Percentiles rank a stretch among this genome's conserved stretches.
Evolutionary conservation across 805 yeast species (phyloP).

Genomic region (Yamadazyma akitaensis): DNA sequence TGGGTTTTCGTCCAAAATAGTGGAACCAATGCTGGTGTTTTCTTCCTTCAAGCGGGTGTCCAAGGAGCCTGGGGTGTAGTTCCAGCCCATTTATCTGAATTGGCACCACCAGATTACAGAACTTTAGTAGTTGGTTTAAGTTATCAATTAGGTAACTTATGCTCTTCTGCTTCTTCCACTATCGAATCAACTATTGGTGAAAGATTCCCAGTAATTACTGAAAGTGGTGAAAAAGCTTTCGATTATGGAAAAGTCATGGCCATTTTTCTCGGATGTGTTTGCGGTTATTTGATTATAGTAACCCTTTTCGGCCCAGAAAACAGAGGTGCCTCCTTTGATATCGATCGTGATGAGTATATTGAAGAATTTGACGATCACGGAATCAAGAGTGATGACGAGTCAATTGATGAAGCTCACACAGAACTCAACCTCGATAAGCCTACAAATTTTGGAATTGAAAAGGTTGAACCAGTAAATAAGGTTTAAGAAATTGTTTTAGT

Average conservation of each 20-base stretch:
- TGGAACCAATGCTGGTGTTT: slow-evolving; percentile 56
- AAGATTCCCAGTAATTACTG: slow-evolving; percentile 36
- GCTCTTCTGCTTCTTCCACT: slow-evolving; percentile 66
- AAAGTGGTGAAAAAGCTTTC: slow-evolving; percentile 23
- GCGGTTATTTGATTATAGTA: slow-evolving; percentile 48
- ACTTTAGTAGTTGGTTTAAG: slow-evolving; percentile 62
- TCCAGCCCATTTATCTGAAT: slow-evolving; percentile 59
- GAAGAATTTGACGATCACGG: slow-evolving; percentile 11
- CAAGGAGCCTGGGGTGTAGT: slow-evolving; percentile 72
- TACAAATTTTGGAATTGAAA: background rate
- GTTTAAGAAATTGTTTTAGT: background rate
- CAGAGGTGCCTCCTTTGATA: slow-evolving; percentile 21
- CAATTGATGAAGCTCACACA: slow-evolving; percentile 3
- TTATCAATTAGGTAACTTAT: slow-evolving; percentile 67
- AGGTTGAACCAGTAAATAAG: background rate
- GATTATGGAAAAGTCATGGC: slow-evolving; percentile 64
- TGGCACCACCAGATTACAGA: slow-evolving; percentile 60
- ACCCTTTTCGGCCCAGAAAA: slow-evolving; percentile 62
- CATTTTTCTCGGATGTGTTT: slow-evolving; percentile 62
- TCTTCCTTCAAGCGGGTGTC: slow-evolving; percentile 59
- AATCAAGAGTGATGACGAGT: slow-evolving; percentile 9
- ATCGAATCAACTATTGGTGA: slow-evolving; percentile 64
- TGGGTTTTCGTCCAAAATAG: slow-evolving; percentile 29
- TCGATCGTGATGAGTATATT: slow-evolving; percentile 15
- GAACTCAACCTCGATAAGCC: background rate